Evolutionary conservation across 2,329 filamentous ascomycete genomes (phyloP), one percentile per base, ranked within the genome.

Genomic region (Xylaria polymorpha): DNA sequence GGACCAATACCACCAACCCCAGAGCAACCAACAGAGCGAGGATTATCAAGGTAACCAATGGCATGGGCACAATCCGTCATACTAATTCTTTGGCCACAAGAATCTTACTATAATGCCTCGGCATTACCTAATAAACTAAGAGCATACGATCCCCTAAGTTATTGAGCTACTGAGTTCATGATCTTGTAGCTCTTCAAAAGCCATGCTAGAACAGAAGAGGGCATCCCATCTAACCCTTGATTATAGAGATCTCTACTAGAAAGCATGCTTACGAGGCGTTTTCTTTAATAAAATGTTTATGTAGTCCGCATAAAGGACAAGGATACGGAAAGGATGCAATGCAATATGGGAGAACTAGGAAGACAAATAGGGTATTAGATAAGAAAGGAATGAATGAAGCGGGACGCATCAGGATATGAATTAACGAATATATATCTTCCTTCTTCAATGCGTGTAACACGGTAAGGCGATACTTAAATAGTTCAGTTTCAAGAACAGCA

Each of bases 31-130:
- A 60, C 72, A 74, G 44, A 29, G 58, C 12, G 46, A 60, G 12
- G 37, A 8, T 25, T 55, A 66, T 55, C 63, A 66, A 60, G 29
- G 29, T 12, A 57, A 50, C 74, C 76, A 73, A 53, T 71, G 70
- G 61, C 75, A 78, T 71, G 67, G 77, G 63, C 65, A 79, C 67
- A 70, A 80, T 59, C 76, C 74, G 3, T 62, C 62, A 5, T 77
- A 77, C 64, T 77, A 25, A 75, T 32, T 9, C 18, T 5, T 20
- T 2, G 29, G 32, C 20, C n/a, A 22, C 32, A 15, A 6, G 3
- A 0, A 43, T 29, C 10, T 25, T 14, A n/a, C 32, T 29, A 22
- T 39, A 12, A 39, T 39, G 9, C 7, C 20, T 39, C 1, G 53
- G 32, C 4, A 39, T 35, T 53, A 18, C 8, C 14, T 1, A n/a